phyloP scores from a whole-genome alignment of 495 filamentous ascomycete species.

The Penicillium riverlandense region DNA sequence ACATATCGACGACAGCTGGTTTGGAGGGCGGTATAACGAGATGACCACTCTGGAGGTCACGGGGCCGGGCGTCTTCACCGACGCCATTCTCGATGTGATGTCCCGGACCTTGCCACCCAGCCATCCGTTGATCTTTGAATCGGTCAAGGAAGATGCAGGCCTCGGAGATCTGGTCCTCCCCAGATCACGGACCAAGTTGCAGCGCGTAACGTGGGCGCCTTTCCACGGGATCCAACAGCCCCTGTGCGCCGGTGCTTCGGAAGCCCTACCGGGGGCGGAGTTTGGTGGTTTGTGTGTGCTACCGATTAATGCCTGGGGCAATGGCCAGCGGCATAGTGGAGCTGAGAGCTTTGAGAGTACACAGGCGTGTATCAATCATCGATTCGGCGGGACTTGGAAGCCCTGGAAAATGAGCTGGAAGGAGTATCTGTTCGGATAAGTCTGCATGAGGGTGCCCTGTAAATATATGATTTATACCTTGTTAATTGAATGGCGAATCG shows the following conservation, averaged over 20 bases:
- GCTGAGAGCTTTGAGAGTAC: slow-evolving; percentile 12
- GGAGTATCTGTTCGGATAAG: slow-evolving; percentile 2
- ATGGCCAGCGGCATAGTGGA: slow-evolving; percentile 31
- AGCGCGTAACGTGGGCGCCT: slow-evolving; percentile 37
- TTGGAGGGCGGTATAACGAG: slow-evolving; percentile 20
- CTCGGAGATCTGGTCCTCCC: not conserved
- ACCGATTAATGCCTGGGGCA: slow-evolving; percentile 38
- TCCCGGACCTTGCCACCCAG: slow-evolving; percentile 22
- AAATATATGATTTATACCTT: no score
- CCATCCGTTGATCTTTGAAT: slow-evolving; percentile 21
- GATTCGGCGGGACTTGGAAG: slow-evolving; percentile 18
- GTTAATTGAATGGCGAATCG: no score
- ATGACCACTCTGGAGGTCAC: slow-evolving; percentile 28
- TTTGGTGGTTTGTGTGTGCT: slow-evolving; percentile 34
- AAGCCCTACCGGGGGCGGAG: slow-evolving; percentile 10
- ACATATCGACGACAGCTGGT: slow-evolving; percentile 9
- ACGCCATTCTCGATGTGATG: slow-evolving; percentile 30
- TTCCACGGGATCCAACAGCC: slow-evolving; percentile 26
- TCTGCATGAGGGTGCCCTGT: no score
- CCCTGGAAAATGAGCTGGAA: slow-evolving; percentile 15
- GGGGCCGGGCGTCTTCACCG: slow-evolving; percentile 35
- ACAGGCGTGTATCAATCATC: slow-evolving; percentile 37
- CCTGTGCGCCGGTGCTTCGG: slow-evolving; percentile 24
- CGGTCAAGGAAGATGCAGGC: slow-evolving; percentile 16
- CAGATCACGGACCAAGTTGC: no score